A percentile compares a stretch with the other conserved stretches of the same genome.
Conservation (phyloP, 805 yeast genomes). For the Saitoella complicata region DNA sequence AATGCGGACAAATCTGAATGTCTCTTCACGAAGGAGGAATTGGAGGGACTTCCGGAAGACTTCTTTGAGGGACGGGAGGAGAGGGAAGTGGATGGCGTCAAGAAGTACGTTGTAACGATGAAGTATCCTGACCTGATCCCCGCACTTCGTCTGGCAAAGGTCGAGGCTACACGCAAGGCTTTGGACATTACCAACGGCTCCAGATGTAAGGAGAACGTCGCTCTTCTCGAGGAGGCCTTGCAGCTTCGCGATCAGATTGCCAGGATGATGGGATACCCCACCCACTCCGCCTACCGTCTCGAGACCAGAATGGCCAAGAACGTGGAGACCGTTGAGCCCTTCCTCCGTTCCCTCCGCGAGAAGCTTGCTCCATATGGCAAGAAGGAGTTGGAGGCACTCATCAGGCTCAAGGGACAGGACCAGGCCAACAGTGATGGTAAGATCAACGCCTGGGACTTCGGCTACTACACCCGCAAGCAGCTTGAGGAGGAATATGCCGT, state of each 20-base stretch:
- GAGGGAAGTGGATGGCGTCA: slow-evolving; percentile 25
- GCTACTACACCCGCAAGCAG: slow-evolving; percentile 47
- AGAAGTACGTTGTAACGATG: slow-evolving; percentile 45
- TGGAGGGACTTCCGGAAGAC: slow-evolving; percentile 58
- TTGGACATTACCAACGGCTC: slow-evolving; percentile 55
- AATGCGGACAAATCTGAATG: slow-evolving; percentile 7
- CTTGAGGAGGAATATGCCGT: slow-evolving; percentile 55
- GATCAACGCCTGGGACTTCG: slow-evolving; percentile 57
- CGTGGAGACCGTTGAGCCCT: slow-evolving; percentile 38
- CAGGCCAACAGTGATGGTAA: slow-evolving; percentile 23
- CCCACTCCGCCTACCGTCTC: slow-evolving; percentile 52
- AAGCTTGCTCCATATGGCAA: slow-evolving; percentile 46
- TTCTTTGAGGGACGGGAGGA: slow-evolving; percentile 40
- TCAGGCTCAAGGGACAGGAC: slow-evolving; percentile 38
- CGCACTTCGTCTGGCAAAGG: slow-evolving; percentile 54
- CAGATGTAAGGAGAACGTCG: slow-evolving; percentile 49
- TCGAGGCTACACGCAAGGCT: slow-evolving; percentile 44
- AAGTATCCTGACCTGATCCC: slow-evolving; percentile 72
- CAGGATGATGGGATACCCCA: slow-evolving; percentile 43
- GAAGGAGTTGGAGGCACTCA: slow-evolving; percentile 34
- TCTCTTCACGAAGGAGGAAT: slow-evolving; percentile 44
- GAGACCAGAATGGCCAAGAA: slow-evolving; percentile 72
- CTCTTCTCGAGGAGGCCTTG: slow-evolving; percentile 42
- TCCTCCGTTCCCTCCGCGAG: slow-evolving; percentile 43
- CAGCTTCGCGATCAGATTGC: slow-evolving; percentile 48